Base-by-base conservation (phyloP, 305 asterid species). In the Fraxinus nigra region DNA sequence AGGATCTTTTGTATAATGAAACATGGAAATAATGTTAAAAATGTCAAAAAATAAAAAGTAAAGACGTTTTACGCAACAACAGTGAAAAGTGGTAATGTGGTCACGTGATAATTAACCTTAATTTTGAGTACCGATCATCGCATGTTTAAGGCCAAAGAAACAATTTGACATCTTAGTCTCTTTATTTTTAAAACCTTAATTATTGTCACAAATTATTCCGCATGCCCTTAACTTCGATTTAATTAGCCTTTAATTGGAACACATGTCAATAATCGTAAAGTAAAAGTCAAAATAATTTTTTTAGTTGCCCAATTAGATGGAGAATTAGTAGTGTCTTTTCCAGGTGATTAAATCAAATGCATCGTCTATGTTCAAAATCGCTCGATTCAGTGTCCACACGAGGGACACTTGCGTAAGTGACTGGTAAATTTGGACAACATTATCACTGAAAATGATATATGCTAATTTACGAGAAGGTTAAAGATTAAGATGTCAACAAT, bases 81-180 rank as follows among this genome's bases (percentile, higher is more conserved):
- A 7, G 2, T 35, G 40, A 35, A 35, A 6, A 35, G 40, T 35
- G 40, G 40, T 7, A 6, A 35, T 7, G 2, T 24, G 26, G 26
- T 35, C 40, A 35, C 40, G 40, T 7, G 40, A 1, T 35, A 7
- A 35, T 35, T 35, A 35, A 1, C 40, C 40, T 7, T 40, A 9
- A 40, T 40, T 38, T 40, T 43, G 54, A 43, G 5, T 43, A 43
- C 54, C 4, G 20, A n/a, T 54, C 65, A n/a, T 76, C 65, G 65
- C 70, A 35, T 40, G 76, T 40, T 48, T 63, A 81, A 61, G 84
- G 72, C 20, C 18, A 78, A 35, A 72, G 10, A 70, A 54, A 75
- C 24, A 70, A 69, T 30, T 78, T 51, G 84, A 81, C 82, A 61
- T 78, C 46, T 11, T 11, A 22, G 79, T 78, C 77, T 56, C 37